Percentiles rank a stretch among this genome's conserved stretches.
Evolutionary conservation across 2,329 filamentous ascomycete species (phyloP).

Genomic region (Onygena corvina): DNA sequence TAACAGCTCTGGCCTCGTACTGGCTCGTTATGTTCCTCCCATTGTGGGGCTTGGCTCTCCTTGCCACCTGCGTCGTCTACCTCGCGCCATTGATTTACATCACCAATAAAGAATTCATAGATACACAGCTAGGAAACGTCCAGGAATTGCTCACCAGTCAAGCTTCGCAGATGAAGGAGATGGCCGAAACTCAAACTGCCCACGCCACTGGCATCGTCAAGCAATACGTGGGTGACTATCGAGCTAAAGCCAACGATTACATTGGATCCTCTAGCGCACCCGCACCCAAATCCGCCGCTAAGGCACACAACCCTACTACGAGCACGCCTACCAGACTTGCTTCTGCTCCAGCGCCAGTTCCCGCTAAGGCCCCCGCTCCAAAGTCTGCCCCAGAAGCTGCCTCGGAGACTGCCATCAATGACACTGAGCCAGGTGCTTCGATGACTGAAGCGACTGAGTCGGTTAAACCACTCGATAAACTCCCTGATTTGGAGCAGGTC

Average conservation of each 20-base stretch:
- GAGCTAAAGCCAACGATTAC: conserved; percentile 47
- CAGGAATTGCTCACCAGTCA: conserved; percentile 46
- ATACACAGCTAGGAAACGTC: conserved; percentile 46
- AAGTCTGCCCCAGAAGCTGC: conserved; percentile 16
- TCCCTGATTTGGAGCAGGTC: conserved; percentile 2
- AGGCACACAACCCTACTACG: no score
- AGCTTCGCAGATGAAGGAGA: conserved; percentile 47
- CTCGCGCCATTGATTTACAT: conserved; percentile 52
- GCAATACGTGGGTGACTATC: conserved; percentile 49
- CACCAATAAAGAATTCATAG: conserved; percentile 53
- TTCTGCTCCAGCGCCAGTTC: no score
- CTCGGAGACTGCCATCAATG: conserved; percentile 10
- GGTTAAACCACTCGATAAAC: not conserved
- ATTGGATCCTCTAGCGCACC: conserved; percentile 28
- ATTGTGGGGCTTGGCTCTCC: conserved; percentile 51
- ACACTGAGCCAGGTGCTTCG: not conserved
- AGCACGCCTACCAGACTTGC: no score
- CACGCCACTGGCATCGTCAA: conserved; percentile 47
- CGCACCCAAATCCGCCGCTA: conserved; percentile 23
- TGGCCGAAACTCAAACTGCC: conserved; percentile 49
- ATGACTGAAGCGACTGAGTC: not conserved
- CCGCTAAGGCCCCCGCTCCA: not conserved
- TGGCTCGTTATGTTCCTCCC: conserved; percentile 55
- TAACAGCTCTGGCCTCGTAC: conserved; percentile 48
- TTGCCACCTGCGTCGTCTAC: conserved; percentile 46